phyloP scores from a whole-genome alignment of 768 basidiomycete species.

The Lentinula lateritia region DNA sequence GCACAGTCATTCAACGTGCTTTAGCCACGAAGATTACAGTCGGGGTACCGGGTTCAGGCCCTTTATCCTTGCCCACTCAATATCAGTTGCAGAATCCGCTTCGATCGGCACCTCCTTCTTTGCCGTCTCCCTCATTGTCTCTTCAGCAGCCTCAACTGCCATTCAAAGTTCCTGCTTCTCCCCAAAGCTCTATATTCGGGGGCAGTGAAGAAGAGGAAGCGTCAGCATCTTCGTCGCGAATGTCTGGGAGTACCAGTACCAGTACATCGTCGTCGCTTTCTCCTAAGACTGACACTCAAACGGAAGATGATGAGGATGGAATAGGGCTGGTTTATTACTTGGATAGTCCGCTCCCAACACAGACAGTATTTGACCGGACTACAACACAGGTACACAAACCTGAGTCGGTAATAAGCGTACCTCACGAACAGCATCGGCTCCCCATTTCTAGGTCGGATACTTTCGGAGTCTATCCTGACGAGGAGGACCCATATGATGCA shows the following conservation, averaged over 20 bases:
- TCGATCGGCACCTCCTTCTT: not conserved
- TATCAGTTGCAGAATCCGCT: not conserved
- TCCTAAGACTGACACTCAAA: constrained; percentile 24
- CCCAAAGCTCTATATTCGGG: constrained; percentile 43
- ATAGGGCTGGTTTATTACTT: constrained; percentile 29
- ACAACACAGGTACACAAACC: not conserved
- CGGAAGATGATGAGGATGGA: not conserved
- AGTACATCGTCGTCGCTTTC: constrained; percentile 10
- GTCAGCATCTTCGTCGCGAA: constrained; percentile 28
- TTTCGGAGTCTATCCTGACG: constrained; percentile 24
- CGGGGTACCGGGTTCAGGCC: constrained; percentile 11
- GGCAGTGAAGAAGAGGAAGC: constrained; percentile 31
- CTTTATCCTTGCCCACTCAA: constrained; percentile 6
- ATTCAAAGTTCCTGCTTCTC: constrained; percentile 29
- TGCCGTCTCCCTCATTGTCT: not conserved
- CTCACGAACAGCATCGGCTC: constrained; percentile 12
- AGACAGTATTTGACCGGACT: not conserved
- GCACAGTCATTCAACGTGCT: constrained; percentile 40
- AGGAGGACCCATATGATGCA: constrained; percentile 1
- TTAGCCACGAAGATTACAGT: constrained; percentile 43
- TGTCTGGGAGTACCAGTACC: constrained; percentile 1
- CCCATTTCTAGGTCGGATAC: constrained; percentile 28
- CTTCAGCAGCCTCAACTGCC: not conserved
- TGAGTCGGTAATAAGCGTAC: not conserved
- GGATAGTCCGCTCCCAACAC: constrained; percentile 16